Evolutionary conservation across 768 basidiomycete genomes (phyloP).

Genomic region (Lentinula sp.): DNA sequence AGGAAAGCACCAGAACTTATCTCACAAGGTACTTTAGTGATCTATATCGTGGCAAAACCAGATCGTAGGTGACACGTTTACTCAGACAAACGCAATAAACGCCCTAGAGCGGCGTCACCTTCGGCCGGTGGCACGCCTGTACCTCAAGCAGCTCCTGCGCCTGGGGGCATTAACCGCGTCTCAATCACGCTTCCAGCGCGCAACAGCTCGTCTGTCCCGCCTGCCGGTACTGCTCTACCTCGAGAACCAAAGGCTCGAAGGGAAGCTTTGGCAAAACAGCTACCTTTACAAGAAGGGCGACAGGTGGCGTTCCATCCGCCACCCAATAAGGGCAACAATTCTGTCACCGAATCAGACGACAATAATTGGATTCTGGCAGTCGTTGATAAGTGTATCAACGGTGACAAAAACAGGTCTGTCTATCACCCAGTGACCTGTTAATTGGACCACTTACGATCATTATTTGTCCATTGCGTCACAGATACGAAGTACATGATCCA

Average conservation of each 20-base stretch:
- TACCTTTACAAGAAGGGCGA: conserved; percentile 66
- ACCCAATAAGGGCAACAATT: conserved; percentile 38
- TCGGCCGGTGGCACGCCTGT: conserved; percentile 40
- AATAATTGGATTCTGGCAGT: conserved; percentile 79
- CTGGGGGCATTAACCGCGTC: conserved; percentile 30
- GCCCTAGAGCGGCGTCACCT: conserved; percentile 67
- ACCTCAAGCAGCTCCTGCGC: conserved; percentile 20
- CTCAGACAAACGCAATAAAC: conserved; percentile 72
- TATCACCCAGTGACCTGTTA: background rate
- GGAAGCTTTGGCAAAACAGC: conserved; percentile 53
- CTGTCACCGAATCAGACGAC: conserved; percentile 37
- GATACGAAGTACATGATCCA: conserved; percentile 83
- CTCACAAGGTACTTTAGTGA: conserved; percentile 40
- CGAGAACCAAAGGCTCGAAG: conserved; percentile 65
- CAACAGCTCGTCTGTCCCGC: conserved; percentile 40
- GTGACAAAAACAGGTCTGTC: conserved; percentile 65
- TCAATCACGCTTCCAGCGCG: conserved; percentile 55
- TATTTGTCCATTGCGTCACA: conserved; percentile 16
- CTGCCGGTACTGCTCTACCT: conserved; percentile 41
- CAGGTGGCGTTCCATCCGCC: conserved; percentile 81
- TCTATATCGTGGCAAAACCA: background rate
- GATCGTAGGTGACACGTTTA: background rate
- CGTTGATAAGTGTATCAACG: conserved; percentile 61
- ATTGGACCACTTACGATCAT: background rate
- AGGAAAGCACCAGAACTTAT: conserved; percentile 61